Conservation (phyloP, 129 eudicot genomes). For the Chrysanthemum seticuspe region DNA sequence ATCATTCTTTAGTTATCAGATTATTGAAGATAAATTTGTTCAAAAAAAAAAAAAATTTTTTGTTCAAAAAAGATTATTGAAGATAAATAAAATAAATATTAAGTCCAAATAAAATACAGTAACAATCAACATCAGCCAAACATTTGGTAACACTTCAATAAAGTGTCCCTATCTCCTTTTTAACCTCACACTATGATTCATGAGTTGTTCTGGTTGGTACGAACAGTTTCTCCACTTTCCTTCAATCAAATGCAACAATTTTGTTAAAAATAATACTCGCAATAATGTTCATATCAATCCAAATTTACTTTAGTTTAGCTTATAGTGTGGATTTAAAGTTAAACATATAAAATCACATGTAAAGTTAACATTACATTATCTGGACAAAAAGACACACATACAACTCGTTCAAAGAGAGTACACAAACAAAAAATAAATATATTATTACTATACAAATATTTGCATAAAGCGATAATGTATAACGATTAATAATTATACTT, state of each 20-base stretch:
- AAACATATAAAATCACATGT: not conserved
- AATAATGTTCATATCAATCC: not conserved
- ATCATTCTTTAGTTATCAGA: too few species aligned
- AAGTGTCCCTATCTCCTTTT: constrained; percentile 20
- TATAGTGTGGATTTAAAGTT: not conserved
- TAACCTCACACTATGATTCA: constrained; percentile 6
- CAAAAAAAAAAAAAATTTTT: too few species aligned
- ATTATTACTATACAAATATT: too few species aligned
- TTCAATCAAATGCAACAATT: not conserved
- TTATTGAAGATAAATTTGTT: too few species aligned
- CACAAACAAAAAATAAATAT: too few species aligned
- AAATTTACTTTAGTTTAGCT: not conserved
- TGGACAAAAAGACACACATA: not conserved
- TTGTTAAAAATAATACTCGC: not conserved
- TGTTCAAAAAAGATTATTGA: too few species aligned
- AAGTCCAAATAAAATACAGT: not conserved
- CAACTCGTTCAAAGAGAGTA: too few species aligned
- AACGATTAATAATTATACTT: too few species aligned
- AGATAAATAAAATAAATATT: too few species aligned
- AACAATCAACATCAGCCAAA: constrained; percentile 8
- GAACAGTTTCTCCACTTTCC: constrained; percentile 8
- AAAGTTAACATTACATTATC: too few species aligned
- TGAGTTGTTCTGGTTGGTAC: constrained; percentile 12
- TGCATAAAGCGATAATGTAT: too few species aligned
- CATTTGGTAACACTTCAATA: constrained; percentile 15